A percentile compares a stretch with the other conserved stretches of the same genome.
Evolutionary conservation across 495 filamentous ascomycete species (phyloP).

Genomic region (Lophium mytilinum): DNA sequence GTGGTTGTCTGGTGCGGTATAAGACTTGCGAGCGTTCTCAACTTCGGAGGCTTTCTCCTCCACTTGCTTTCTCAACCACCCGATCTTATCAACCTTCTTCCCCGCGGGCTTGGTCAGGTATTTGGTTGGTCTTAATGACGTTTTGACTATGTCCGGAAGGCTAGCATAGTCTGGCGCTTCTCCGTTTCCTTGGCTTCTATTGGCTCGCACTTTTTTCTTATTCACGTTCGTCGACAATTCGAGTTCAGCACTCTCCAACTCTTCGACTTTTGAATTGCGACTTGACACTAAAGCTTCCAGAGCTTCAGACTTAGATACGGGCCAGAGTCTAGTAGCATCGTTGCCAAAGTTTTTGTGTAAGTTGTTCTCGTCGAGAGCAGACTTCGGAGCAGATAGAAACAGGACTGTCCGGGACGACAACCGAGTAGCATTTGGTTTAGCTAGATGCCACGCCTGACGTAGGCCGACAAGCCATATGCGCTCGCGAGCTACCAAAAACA

Average conservation of each 20-base stretch:
- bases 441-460: constrained; percentile 64
- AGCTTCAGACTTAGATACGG: constrained; percentile 31
- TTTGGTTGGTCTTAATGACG: constrained; percentile 27
- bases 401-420: constrained; percentile 63
- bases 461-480: constrained; percentile 61
- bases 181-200: constrained; percentile 9
- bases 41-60: constrained; percentile 18
- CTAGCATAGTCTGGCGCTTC: background rate
- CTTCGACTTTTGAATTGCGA: constrained; percentile 19
- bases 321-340: constrained; percentile 55
- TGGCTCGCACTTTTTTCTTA: constrained; percentile 16
- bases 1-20: constrained; percentile 1
- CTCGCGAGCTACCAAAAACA: constrained; percentile 59
- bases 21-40: constrained; percentile 10
- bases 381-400: constrained; percentile 58
- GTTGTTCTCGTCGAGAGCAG: constrained; percentile 26
- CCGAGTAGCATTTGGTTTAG: constrained; percentile 54
- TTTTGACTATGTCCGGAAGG: constrained; percentile 7
- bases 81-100: constrained; percentile 30
- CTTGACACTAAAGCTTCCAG: constrained; percentile 24
- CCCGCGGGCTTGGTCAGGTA: constrained; percentile 21
- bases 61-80: constrained; percentile 18
- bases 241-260: constrained; percentile 31
- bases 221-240: constrained; percentile 20
- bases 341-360: constrained; percentile 31